Conservation (phyloP, 2,329 filamentous ascomycete species). For the Cytospora piceae region DNA sequence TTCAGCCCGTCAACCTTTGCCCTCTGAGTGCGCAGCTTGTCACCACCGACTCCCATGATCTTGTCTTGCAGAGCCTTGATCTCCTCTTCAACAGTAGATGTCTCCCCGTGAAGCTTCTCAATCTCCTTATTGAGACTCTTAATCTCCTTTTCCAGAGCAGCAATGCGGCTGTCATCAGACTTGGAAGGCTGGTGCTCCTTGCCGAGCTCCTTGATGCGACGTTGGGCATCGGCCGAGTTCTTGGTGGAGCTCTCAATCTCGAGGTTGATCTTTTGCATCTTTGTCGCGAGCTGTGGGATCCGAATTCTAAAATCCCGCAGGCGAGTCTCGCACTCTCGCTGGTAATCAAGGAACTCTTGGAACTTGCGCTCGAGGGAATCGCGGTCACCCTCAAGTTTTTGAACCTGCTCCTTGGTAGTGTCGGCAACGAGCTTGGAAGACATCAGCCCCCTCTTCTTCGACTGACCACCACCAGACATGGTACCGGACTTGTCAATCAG, state of each 20-base stretch:
- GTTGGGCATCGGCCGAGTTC: constrained; percentile 82
- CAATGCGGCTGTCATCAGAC: constrained; percentile 75
- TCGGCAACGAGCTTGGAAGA: constrained; percentile 92
- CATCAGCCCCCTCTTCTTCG: constrained; percentile 91
- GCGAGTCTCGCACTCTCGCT: constrained; percentile 75
- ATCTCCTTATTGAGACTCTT: constrained; percentile 76
- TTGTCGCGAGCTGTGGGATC: constrained; percentile 84
- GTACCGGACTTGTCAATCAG: constrained; percentile 98
- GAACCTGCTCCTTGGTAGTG: constrained; percentile 83
- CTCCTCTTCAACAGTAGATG: constrained; percentile 86
- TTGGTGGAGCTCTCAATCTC: constrained; percentile 86
- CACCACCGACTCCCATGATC: constrained; percentile 97
- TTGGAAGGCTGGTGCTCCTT: constrained; percentile 81
- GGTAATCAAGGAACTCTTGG: constrained; percentile 81
- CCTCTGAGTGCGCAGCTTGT: constrained; percentile 87
- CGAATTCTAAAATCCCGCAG: constrained; percentile 74
- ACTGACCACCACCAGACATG: constrained; percentile 95
- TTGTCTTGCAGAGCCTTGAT: constrained; percentile 93
- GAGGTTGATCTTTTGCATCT: constrained; percentile 86
- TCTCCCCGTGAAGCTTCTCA: constrained; percentile 78
- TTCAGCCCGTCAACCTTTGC: constrained; percentile 88
- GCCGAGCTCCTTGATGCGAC: constrained; percentile 81
- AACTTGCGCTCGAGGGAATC: constrained; percentile 84
- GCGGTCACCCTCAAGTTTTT: constrained; percentile 83
- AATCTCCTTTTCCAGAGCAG: constrained; percentile 77